These are phyloP conservation scores for Serpula lacrymans DNA, from an alignment of 768 basidiomycete genomes.

Conservation along the genomic window DNA sequence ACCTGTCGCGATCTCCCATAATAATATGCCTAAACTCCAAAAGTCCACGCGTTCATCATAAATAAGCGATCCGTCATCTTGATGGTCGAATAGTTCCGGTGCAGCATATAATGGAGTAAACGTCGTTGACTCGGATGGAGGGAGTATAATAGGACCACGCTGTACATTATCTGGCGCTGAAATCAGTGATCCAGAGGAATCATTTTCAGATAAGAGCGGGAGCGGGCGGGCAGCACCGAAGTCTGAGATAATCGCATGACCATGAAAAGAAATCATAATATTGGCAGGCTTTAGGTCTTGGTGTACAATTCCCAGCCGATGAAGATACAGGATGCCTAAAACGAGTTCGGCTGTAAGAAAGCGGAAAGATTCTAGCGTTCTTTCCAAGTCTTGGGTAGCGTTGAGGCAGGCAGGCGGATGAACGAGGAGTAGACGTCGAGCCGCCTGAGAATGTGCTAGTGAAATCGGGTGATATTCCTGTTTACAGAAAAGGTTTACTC, in stretches of 20 bases:
- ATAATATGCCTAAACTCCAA: slow-evolving; percentile 33
- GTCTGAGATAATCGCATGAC: slow-evolving; percentile 53
- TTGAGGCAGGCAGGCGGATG: slow-evolving; percentile 9
- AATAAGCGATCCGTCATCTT: slow-evolving; percentile 20
- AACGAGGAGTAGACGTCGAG: slow-evolving; percentile 21
- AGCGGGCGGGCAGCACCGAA: slow-evolving; percentile 49
- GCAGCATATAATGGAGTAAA: slow-evolving; percentile 36
- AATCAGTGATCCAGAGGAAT: too few relatives aligned
- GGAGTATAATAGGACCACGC: slow-evolving; percentile 16
- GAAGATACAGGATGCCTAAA: slow-evolving; percentile 38
- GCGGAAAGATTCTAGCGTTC: slow-evolving; percentile 18
- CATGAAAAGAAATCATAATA: slow-evolving; percentile 47
- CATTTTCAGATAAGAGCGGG: too few relatives aligned
- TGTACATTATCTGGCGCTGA: slow-evolving; percentile 7
- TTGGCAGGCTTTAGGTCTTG: slow-evolving; percentile 68
- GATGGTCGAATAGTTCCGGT: slow-evolving; percentile 29
- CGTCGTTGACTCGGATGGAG: slow-evolving; percentile 21
- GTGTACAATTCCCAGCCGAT: slow-evolving; percentile 60
- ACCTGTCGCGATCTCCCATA: slow-evolving; percentile 32
- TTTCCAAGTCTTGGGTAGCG: slow-evolving; percentile 7
- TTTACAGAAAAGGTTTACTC: background rate
- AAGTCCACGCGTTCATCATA: slow-evolving; percentile 34
- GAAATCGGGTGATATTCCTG: slow-evolving; percentile 33
- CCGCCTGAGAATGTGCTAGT: slow-evolving; percentile 25
- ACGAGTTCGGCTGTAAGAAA: slow-evolving; percentile 31